These are phyloP conservation scores for Oxytropis ochrocephala DNA, from an alignment of 306 rosid genomes.

Conservation along the genomic window DNA sequence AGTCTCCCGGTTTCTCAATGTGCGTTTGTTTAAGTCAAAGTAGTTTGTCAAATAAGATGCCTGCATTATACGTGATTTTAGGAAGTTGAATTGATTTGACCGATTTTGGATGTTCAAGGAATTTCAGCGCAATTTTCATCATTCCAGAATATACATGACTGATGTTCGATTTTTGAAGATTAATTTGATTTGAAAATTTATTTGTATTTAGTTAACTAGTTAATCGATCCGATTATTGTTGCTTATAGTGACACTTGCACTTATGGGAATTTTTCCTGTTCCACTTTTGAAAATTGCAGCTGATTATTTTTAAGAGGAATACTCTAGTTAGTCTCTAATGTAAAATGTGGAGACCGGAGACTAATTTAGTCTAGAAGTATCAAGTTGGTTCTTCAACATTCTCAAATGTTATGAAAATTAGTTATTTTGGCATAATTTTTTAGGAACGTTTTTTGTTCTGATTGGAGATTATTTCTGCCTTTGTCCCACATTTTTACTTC, in stretches of 20 bases:
- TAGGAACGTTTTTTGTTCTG: too few species aligned
- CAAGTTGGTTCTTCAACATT: too few species aligned
- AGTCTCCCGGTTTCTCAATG: not conserved
- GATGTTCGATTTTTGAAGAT: not conserved
- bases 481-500: too few species aligned
- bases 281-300: not conserved
- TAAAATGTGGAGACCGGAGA: too few species aligned
- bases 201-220: not conserved
- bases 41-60: not conserved
- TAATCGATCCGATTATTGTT: not conserved
- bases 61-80: too few species aligned
- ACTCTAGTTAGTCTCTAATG: too few species aligned
- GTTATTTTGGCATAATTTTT: too few species aligned
- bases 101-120: not conserved
- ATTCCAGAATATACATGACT: not conserved
- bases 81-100: not conserved
- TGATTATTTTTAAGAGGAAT: not conserved
- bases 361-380: too few species aligned
- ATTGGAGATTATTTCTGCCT: too few species aligned
- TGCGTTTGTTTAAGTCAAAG: not conserved
- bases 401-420: too few species aligned
- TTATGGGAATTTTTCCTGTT: not conserved
- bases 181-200: not conserved
- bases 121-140: not conserved
- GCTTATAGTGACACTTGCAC: not conserved